A percentile compares a stretch with the other conserved stretches of the same genome.
phyloP scores from a whole-genome alignment of 2,329 filamentous ascomycete genomes.

The Xylariaceae sp. region DNA sequence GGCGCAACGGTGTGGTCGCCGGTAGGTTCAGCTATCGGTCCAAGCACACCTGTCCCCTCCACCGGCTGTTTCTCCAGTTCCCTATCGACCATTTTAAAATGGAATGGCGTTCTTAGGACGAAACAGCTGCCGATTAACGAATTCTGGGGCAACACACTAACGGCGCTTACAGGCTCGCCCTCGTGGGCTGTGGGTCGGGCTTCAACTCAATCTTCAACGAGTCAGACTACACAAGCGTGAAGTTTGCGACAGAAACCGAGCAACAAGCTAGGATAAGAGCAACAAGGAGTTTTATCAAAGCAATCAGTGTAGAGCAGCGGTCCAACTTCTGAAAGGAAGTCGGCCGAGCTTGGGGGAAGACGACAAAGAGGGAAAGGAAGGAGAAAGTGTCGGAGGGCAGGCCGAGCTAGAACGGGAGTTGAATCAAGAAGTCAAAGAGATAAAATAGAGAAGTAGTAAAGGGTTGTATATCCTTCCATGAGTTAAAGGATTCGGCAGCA shows the following conservation, averaged over 20 bases:
- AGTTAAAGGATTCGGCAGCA: conserved; percentile 14
- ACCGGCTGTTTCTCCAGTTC: conserved; percentile 10
- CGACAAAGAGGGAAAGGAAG: background rate
- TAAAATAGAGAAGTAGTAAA: background rate
- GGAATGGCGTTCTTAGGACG: background rate
- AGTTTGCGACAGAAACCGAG: too few species aligned
- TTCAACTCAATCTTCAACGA: background rate
- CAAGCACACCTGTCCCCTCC: conserved; percentile 7
- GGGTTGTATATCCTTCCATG: conserved; percentile 4
- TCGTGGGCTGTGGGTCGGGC: too few species aligned
- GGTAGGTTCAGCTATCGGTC: background rate
- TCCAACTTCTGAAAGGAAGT: too few species aligned
- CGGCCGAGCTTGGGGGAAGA: background rate
- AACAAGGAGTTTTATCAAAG: background rate
- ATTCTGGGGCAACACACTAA: background rate
- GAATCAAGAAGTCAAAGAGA: background rate
- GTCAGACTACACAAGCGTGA: background rate
- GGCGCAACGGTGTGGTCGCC: background rate
- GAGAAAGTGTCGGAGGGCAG: background rate
- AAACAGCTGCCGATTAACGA: background rate
- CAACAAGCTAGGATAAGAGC: too few species aligned
- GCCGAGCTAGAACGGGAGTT: background rate
- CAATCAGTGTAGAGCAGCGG: background rate
- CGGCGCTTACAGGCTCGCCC: background rate
- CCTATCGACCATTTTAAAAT: conserved; percentile 14